These are phyloP conservation scores for Eucalyptus marginata DNA, from an alignment of 345 rosid species.

Conservation along the genomic window DNA sequence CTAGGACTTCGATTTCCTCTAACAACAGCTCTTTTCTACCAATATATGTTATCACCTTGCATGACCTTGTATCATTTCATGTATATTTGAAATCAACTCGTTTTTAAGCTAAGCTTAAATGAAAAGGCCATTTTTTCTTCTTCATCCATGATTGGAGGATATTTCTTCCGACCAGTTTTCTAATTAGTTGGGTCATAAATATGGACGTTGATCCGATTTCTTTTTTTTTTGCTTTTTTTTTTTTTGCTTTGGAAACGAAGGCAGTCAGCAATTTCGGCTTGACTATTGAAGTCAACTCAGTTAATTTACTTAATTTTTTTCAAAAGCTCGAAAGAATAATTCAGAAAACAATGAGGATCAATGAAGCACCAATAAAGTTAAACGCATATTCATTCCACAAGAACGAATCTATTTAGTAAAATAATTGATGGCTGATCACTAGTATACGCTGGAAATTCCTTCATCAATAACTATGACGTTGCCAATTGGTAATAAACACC, in stretches of 20 bases:
- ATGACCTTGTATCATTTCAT: neutral
- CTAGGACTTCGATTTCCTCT: neutral
- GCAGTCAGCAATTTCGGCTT: neutral
- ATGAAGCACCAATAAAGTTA: no score
- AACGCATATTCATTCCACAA: no score
- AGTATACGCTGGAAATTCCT: no score
- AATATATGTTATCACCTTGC: neutral
- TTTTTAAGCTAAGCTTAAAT: neutral
- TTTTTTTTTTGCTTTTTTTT: neutral
- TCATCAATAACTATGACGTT: no score
- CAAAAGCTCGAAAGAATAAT: no score
- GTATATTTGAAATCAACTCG: neutral
- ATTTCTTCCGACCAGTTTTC: neutral
- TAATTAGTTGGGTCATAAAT: neutral
- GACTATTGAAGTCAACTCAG: neutral
- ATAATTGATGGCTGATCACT: no score
- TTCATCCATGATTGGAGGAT: neutral
- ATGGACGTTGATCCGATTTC: neutral
- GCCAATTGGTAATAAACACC: no score
- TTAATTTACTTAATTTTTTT: no score
- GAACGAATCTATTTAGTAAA: no score
- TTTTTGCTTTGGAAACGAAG: neutral
- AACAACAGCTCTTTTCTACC: neutral
- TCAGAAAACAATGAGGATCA: no score
- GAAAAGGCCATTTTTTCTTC: neutral